phyloP scores from a whole-genome alignment of 176 grass and related monocot genomes.

The Phoenix roebelenii region DNA sequence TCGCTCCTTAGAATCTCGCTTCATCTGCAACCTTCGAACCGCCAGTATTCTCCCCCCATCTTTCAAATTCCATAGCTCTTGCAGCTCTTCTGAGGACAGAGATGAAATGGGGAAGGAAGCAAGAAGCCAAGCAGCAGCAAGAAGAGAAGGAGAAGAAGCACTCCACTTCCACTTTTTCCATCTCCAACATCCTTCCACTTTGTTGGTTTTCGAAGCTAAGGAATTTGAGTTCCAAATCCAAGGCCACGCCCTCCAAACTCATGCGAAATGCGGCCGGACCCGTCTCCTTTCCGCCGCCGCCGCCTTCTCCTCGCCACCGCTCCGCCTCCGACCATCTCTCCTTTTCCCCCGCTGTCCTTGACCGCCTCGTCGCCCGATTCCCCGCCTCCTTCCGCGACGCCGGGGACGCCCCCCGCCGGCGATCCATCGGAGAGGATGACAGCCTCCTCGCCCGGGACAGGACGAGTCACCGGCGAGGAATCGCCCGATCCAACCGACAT shows the following conservation, averaged over 20 bases:
- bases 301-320: not conserved
- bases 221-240: too few species aligned
- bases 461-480: not conserved
- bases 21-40: too few species aligned
- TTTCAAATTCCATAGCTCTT: not conserved
- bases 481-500: not conserved
- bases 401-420: not conserved
- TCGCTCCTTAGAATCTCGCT: too few species aligned
- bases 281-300: not conserved
- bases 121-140: not conserved
- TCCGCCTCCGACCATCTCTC: slow-evolving; percentile 3
- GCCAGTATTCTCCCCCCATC: not conserved
- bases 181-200: slow-evolving; percentile 6
- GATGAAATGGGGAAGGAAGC: not conserved
- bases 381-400: not conserved
- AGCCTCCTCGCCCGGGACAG: not conserved
- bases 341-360: not conserved
- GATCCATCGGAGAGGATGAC: not conserved
- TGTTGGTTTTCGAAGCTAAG: slow-evolving; percentile 7
- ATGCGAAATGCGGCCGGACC: not conserved
- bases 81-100: not conserved
- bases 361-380: slow-evolving; percentile 4
- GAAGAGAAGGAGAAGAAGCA: not conserved
- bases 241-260: not conserved
- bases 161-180: slow-evolving; percentile 2